Evolutionary conservation across 345 rosid genomes (phyloP), one percentile per base, ranked within the genome.

Genomic region (Ceriops tagal): DNA sequence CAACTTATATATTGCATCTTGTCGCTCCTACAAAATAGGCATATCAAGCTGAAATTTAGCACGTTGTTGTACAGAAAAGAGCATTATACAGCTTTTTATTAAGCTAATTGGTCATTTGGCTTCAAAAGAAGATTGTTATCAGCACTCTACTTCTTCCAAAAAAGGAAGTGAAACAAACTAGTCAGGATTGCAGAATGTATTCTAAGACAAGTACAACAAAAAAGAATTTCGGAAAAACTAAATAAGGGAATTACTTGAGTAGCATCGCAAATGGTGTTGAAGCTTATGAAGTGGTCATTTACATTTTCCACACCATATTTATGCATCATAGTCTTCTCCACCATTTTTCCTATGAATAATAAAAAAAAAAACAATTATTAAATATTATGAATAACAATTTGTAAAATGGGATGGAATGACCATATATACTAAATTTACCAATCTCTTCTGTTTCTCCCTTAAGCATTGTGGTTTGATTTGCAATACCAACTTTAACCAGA

Each of bases 371-470:
- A 15, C 66, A 6, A 24, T 32, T 34, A 34, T 11, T 72, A 22
- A 16, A 66, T 19, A 67, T 47, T 67, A 69, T 26, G 56, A 30
- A 30, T 5, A 35, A 52, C 39, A 55, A 8, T 21, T 55, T 22
- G 24, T 5, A 0, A 51, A 47, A 60, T 74, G 67, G 34, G 16
- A 68, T 67, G 57, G 37, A 71, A 64, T 58, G 37, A 5, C 26
- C 53, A 8, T 64, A 24, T 18, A 64, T 71, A 22, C 21, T 61
- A 71, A 72, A 82, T 72, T 79, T 71, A 90, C 99, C 99, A 80
- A 95, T 95, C 60, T 90, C 96, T 81, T 95, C 96, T 31, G 99
- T 95, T 76, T 95, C 96, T 64, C 97, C 92, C 89, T 95, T 95
- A 59, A 95, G 96, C 96, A 90, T 92, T 24, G 99, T 92, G 46